phyloP scores from a whole-genome alignment of 2,329 filamentous ascomycete genomes.

The Dryadomyces quercivorus region DNA sequence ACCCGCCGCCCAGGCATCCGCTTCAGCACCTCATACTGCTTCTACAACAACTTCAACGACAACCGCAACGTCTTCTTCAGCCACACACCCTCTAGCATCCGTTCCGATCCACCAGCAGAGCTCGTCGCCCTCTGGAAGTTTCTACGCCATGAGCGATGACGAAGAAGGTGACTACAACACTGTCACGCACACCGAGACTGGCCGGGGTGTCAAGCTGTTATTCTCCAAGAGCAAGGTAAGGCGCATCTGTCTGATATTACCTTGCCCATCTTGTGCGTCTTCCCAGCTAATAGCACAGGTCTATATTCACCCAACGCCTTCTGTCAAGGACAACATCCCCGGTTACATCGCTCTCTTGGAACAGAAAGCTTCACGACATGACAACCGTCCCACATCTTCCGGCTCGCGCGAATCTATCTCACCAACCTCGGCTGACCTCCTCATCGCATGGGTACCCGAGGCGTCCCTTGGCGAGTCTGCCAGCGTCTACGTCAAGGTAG shows the following conservation, averaged over 20 bases:
- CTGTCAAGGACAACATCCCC: conserved; percentile 87
- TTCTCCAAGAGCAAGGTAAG: conserved; percentile 99
- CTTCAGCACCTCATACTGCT: neutral
- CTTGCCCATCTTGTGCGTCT: neutral
- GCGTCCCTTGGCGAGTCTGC: conserved; percentile 74
- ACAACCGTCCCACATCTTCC: conserved; percentile 28
- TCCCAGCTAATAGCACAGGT: conserved; percentile 41
- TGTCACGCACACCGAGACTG: conserved; percentile 65
- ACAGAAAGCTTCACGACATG: conserved; percentile 51
- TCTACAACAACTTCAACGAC: neutral
- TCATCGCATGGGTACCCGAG: conserved; percentile 91
- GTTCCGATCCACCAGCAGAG: conserved; percentile 10
- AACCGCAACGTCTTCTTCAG: neutral
- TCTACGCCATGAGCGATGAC: conserved; percentile 93
- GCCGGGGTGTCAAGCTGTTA: conserved; percentile 80
- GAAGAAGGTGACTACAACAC: conserved; percentile 94
- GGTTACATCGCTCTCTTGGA: conserved; percentile 90
- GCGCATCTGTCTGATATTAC: conserved; percentile 1
- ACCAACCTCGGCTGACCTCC: conserved; percentile 55
- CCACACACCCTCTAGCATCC: neutral
- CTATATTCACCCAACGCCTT: conserved; percentile 89
- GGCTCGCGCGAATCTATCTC: conserved; percentile 24
- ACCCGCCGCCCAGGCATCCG: neutral
- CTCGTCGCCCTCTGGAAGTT: conserved; percentile 70
- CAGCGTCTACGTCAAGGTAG: conserved; percentile 89